A percentile compares a stretch with the other conserved stretches of the same genome.
These are phyloP conservation scores for Rhynchospora tenuis DNA, from an alignment of 176 grass and related monocot species.

Conservation along the genomic window DNA sequence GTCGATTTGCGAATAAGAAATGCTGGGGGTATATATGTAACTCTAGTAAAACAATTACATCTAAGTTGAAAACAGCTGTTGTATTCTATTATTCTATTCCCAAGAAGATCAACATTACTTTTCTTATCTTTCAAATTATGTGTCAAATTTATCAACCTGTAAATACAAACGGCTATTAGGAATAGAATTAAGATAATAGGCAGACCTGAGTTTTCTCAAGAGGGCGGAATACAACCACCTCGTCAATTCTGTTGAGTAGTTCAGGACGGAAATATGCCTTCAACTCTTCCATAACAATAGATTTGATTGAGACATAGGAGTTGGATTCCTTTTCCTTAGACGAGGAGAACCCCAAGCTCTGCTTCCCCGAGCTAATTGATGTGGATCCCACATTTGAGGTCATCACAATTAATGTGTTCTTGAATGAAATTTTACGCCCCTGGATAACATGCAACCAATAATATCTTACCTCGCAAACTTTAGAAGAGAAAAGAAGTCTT, in stretches of 20 bases:
- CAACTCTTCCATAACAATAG: constrained; percentile 71
- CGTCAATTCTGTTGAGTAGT: constrained; percentile 93
- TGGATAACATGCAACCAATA: constrained; percentile 26
- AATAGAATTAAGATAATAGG: constrained; percentile 5
- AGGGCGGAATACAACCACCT: constrained; percentile 87
- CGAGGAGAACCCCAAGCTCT: constrained; percentile 65
- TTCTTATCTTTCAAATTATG: neutral
- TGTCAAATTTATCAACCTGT: neutral
- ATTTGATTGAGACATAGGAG: constrained; percentile 71
- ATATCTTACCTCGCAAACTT: neutral
- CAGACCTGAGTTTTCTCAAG: constrained; percentile 76
- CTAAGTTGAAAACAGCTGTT: neutral
- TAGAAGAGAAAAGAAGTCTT: neutral
- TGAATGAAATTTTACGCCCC: constrained; percentile 97
- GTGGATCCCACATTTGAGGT: constrained; percentile 90
- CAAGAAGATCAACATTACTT: neutral
- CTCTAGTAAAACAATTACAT: neutral
- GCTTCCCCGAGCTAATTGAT: constrained; percentile 69
- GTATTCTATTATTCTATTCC: neutral
- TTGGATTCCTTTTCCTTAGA: constrained; percentile 54
- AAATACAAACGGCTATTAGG: neutral
- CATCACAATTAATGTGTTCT: constrained; percentile 97
- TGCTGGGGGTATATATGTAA: neutral
- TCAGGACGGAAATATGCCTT: constrained; percentile 92
- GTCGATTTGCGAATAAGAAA: neutral